Percentiles rank a stretch among this genome's conserved stretches.
Evolutionary conservation across 345 rosid species (phyloP).

Genomic region (Brassica napus): Da-Ae NC_063439.1:28040001-28040500

Average conservation of each 20-base stretch:
- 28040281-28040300: neutral
- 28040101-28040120: slow-evolving; percentile 89
- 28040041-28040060: slow-evolving; percentile 3
- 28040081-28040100: slow-evolving; percentile 96
- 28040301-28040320: neutral
- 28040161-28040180: slow-evolving; percentile 93
- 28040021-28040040: neutral
- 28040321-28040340: neutral
- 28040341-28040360: neutral
- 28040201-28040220: slow-evolving; percentile 39
- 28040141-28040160: slow-evolving; percentile 95
- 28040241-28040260: neutral
- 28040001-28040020: slow-evolving; percentile 48
- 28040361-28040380: slow-evolving; percentile 81
- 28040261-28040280: neutral
- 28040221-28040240: slow-evolving; percentile 16
- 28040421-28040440: slow-evolving; percentile 95
- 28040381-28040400: slow-evolving; percentile 98
- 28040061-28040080: slow-evolving; percentile 63
- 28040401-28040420: slow-evolving; percentile 99
- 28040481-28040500: slow-evolving; percentile 92
- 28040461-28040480: slow-evolving; percentile 99
- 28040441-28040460: slow-evolving; percentile 99
- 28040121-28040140: slow-evolving; percentile 96
- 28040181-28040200: slow-evolving; percentile 91